Conservation (phyloP, 108 stramenopile genomes). For the Pseudonitzschia delicatissima region DNA sequence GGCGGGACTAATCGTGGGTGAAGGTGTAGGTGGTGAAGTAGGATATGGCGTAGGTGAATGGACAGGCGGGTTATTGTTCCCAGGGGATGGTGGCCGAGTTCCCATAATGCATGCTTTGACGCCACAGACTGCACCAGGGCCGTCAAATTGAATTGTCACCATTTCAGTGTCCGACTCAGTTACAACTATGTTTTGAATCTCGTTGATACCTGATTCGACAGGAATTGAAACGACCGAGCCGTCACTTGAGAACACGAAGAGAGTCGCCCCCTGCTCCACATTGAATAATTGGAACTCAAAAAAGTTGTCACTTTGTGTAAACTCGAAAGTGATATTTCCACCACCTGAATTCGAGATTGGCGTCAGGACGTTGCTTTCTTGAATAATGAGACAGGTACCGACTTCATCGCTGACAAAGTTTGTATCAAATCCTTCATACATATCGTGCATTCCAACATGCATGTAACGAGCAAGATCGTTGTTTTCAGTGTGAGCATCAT, state of each 20-base stretch:
- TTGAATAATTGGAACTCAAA: conserved; percentile 15
- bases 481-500: neutral
- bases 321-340: conserved; percentile 16
- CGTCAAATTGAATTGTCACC: conserved; percentile 2
- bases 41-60: neutral
- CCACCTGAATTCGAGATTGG: conserved; percentile 3
- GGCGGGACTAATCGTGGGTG: neutral
- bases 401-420: conserved; percentile 4
- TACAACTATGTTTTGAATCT: conserved; percentile 1
- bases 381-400: conserved; percentile 8
- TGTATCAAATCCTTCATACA: conserved; percentile 7
- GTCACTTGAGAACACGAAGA: neutral
- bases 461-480: conserved; percentile 6
- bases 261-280: conserved; percentile 3
- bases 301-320: neutral
- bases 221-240: neutral
- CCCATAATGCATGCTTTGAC: conserved; percentile 1
- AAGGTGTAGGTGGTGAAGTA: neutral
- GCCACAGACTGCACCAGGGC: conserved; percentile 10
- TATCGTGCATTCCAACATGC: neutral
- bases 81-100: neutral
- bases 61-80: neutral
- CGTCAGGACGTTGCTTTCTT: conserved; percentile 2
- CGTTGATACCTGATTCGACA: neutral
- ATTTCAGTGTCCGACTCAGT: neutral